A percentile compares a stretch with the other conserved stretches of the same genome.
Evolutionary conservation across 1,284 basidiomycete species (phyloP).

Genomic region (Boletus semigastroideus): DNA sequence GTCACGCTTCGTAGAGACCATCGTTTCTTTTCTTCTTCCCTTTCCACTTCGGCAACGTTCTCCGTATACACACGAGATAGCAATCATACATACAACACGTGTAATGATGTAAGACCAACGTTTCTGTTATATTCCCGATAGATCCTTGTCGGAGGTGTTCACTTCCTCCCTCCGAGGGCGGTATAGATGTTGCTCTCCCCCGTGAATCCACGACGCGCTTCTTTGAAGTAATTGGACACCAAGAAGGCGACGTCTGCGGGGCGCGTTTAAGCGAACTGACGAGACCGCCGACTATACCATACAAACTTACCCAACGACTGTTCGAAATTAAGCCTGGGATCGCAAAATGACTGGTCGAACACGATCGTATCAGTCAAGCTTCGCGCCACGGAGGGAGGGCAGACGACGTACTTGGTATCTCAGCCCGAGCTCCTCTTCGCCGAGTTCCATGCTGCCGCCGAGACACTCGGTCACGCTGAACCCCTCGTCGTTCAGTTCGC

Average conservation of each 20-base stretch:
- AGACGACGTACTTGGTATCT: conserved; percentile 64
- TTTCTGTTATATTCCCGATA: conserved; percentile 5
- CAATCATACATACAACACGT: conserved; percentile 4
- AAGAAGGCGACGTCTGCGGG: conserved; percentile 72
- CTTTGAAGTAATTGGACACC: conserved; percentile 76
- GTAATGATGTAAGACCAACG: conserved; percentile 5
- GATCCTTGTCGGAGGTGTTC: neutral
- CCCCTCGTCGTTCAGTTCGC: conserved; percentile 90
- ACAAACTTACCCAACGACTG: conserved; percentile 69
- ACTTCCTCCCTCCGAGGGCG: conserved; percentile 31
- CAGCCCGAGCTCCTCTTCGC: conserved; percentile 69
- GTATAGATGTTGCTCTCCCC: conserved; percentile 31
- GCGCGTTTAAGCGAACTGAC: neutral
- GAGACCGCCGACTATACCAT: neutral
- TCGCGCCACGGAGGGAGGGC: neutral
- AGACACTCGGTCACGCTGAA: conserved; percentile 89
- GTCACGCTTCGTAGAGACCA: neutral
- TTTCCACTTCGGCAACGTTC: neutral
- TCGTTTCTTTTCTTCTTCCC: neutral
- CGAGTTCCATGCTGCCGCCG: conserved; percentile 80
- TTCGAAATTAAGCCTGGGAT: conserved; percentile 81
- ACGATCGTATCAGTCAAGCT: conserved; percentile 4
- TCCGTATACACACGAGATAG: neutral
- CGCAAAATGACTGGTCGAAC: conserved; percentile 67
- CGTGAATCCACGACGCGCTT: conserved; percentile 45